These are phyloP conservation scores for Verticillium longisporum DNA, from an alignment of 2,329 filamentous ascomycete genomes.

Conservation along the genomic window DNA sequence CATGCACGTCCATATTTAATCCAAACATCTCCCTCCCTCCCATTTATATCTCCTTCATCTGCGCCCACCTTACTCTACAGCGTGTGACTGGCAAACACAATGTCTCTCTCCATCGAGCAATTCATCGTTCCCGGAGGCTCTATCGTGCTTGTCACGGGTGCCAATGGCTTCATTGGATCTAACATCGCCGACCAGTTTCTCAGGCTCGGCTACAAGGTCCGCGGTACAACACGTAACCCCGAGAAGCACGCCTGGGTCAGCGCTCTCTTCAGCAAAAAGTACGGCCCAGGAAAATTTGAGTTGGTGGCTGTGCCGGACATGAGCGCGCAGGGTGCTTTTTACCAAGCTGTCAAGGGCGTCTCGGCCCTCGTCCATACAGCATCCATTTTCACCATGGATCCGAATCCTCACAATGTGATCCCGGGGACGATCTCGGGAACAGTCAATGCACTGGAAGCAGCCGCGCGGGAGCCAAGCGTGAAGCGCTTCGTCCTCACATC, in stretches of 20 bases:
- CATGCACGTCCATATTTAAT: background rate
- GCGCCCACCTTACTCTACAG: background rate
- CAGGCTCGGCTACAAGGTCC: slow-evolving; percentile 31
- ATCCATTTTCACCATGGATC: slow-evolving; percentile 21
- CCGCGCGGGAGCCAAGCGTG: slow-evolving; percentile 23
- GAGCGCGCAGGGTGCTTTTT: slow-evolving; percentile 14
- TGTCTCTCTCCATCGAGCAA: background rate
- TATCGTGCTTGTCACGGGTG: slow-evolving; percentile 31
- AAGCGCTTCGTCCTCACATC: slow-evolving; percentile 33
- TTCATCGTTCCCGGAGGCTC: slow-evolving; percentile 18
- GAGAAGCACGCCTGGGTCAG: slow-evolving; percentile 24
- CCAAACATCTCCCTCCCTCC: background rate
- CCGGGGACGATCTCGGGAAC: slow-evolving; percentile 21
- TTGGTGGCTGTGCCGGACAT: slow-evolving; percentile 27
- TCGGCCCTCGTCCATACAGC: slow-evolving; percentile 30
- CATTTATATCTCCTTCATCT: background rate
- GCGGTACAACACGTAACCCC: slow-evolving; percentile 31
- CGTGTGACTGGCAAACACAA: background rate
- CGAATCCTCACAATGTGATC: slow-evolving; percentile 29
- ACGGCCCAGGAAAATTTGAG: slow-evolving; percentile 25
- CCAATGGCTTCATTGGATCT: slow-evolving; percentile 32
- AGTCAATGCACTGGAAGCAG: slow-evolving; percentile 23
- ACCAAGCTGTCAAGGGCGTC: slow-evolving; percentile 19
- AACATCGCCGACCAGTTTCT: slow-evolving; percentile 32
- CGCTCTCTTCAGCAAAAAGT: slow-evolving; percentile 20